phyloP scores from a whole-genome alignment of 345 rosid genomes.

The Luvunga scandens region DNA sequence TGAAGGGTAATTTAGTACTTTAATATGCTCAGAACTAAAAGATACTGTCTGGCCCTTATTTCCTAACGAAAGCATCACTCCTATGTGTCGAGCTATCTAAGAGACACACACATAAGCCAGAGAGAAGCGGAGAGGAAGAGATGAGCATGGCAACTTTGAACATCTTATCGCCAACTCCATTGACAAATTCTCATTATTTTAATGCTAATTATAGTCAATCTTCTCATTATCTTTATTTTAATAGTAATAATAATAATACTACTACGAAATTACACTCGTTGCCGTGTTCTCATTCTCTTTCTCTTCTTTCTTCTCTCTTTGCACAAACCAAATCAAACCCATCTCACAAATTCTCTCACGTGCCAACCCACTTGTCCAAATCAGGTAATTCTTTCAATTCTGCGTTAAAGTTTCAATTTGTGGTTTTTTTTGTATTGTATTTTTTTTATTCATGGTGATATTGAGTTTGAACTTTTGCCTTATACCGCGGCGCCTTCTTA shows the following conservation, averaged over 20 bases:
- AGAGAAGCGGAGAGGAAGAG: background rate
- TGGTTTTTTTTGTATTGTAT: background rate
- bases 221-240: background rate
- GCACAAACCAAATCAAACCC: slow-evolving; percentile 11
- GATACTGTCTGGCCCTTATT: background rate
- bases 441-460: background rate
- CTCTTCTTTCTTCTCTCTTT: slow-evolving; percentile 13
- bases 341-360: slow-evolving; percentile 22
- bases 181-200: slow-evolving; percentile 23
- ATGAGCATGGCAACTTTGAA: slow-evolving; percentile 42
- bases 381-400: slow-evolving; percentile 33
- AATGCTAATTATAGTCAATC: background rate
- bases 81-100: background rate
- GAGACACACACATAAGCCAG: background rate
- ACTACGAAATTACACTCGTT: background rate
- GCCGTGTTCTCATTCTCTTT: slow-evolving; percentile 10
- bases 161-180: slow-evolving; percentile 37
- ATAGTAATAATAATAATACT: background rate
- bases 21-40: background rate
- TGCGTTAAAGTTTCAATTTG: background rate
- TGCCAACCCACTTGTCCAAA: slow-evolving; percentile 33
- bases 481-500: background rate
- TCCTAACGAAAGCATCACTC: background rate
- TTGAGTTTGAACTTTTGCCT: background rate
- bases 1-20: background rate